These are phyloP conservation scores for Glutinoglossum americanum DNA, from an alignment of 495 filamentous ascomycete genomes.

Conservation along the genomic window DNA sequence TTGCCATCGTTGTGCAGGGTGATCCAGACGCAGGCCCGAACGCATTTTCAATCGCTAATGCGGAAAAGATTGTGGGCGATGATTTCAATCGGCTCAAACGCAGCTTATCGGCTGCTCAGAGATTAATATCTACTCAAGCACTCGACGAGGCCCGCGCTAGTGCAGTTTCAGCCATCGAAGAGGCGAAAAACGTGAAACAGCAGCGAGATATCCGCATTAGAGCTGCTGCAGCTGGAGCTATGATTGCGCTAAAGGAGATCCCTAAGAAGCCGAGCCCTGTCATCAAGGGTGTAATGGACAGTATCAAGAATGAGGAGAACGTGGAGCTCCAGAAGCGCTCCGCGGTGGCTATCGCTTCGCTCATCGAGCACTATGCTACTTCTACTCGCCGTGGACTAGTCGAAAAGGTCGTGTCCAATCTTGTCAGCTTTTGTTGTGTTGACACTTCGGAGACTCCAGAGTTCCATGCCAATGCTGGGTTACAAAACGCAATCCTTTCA, in stretches of 20 bases:
- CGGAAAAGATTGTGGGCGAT: conserved; percentile 58
- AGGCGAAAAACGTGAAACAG: conserved; percentile 55
- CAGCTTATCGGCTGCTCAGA: conserved; percentile 57
- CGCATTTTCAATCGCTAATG: conserved; percentile 72
- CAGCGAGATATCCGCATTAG: conserved; percentile 69
- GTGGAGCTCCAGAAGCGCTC: conserved; percentile 75
- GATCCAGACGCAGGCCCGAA: conserved; percentile 73
- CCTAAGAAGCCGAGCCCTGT: conserved; percentile 79
- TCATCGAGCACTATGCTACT: conserved; percentile 70
- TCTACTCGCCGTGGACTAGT: conserved; percentile 57
- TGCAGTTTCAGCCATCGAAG: conserved; percentile 47
- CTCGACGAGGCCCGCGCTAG: conserved; percentile 51
- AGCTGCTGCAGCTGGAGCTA: conserved; percentile 67
- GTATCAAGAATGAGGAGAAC: conserved; percentile 87
- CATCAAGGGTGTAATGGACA: conserved; percentile 96
- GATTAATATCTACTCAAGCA: conserved; percentile 52
- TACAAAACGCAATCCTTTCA: conserved; percentile 64
- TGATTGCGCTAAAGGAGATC: conserved; percentile 64
- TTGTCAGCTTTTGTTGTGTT: conserved; percentile 91
- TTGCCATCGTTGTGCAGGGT: conserved; percentile 82
- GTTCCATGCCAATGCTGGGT: conserved; percentile 53
- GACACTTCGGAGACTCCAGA: conserved; percentile 95
- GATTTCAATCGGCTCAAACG: conserved; percentile 82
- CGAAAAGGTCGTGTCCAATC: conserved; percentile 80
- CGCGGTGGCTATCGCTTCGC: conserved; percentile 52